Conservation (phyloP, 2,329 filamentous ascomycete genomes). For the Madurella fahalii region DNA sequence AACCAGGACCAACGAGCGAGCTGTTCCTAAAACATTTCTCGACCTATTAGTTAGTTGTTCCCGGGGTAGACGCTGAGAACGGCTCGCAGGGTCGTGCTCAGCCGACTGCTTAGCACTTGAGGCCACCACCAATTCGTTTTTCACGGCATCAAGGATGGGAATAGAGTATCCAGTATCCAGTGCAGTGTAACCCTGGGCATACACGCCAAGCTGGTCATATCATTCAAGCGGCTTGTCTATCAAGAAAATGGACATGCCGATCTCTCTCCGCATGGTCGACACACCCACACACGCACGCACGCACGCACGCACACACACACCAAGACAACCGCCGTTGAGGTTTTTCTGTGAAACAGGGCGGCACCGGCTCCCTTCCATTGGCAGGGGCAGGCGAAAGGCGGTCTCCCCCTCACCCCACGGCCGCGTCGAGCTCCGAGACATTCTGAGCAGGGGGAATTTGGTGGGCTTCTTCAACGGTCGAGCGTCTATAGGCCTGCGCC, state of each 20-base stretch:
- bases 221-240: background rate
- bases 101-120: background rate
- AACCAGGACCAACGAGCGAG: constrained; percentile 56
- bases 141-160: background rate
- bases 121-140: too few species aligned
- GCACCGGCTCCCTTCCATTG: too few species aligned
- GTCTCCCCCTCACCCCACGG: background rate
- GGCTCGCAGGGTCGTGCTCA: background rate
- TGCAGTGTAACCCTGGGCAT: background rate
- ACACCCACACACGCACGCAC: too few species aligned
- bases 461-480: background rate
- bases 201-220: background rate
- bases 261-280: too few species aligned
- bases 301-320: too few species aligned
- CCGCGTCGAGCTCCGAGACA: background rate
- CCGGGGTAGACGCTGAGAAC: background rate
- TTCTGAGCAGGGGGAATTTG: background rate
- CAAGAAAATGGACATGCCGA: background rate
- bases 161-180: background rate
- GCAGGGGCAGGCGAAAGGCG: too few species aligned
- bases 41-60: too few species aligned
- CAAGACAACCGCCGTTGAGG: too few species aligned
- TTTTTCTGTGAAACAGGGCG: too few species aligned
- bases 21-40: background rate
- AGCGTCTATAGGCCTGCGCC: background rate